Base-by-base conservation (phyloP, 2,329 filamentous ascomycete genomes). In the Talaromyces sp. region DNA sequence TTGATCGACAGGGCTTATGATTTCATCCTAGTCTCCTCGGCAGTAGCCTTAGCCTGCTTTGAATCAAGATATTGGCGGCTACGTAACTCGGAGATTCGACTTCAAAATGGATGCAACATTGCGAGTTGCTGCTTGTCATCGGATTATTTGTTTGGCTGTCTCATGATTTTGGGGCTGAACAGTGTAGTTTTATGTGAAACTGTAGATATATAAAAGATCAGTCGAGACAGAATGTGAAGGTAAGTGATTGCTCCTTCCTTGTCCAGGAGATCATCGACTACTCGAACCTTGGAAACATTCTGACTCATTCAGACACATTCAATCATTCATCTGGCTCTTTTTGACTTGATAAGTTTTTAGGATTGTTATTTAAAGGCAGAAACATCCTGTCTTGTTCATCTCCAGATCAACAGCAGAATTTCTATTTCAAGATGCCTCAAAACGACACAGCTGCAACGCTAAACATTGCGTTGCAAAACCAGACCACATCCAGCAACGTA, bases 381-480 rank as follows among this genome's bases (percentile, higher is more conserved):
- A 15, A 3, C 13, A 3, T 15, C n/a, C 11, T 3, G 11, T 54
- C 29, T 34, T 19, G 29, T 22, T 17, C n/a, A 0, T 34, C 2
- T 22, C 8, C 43, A 49, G 25, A 27, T 27, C 34, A 58, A 25
- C n/a, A 8, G 45, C 22, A 25, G 7, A 13, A 19, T 10, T 11
- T 29, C 19, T 19, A 45, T 31, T 27, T 13, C 36, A 45, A 43
- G 31, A 59, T 59, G 56, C 22, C 56, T 59, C 56, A 59, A 59
- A 59, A 40, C 36, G 56, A 59, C n/a, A 67, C 65, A 22, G 43
- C 61, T 8, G 22, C 61, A 38, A 65, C 84, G 8, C 79, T 91
- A 54, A 80, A 85, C 61, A 83, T 92, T 66, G 83, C 85, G 11
- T 77, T 93, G 22, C 80, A 84, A 70, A 93, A 93, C 78, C 85